Evolutionary conservation across 2,329 filamentous ascomycete genomes (phyloP), one percentile per base, ranked within the genome.

Genomic region (Pseudogymnoascus pannorum): DNA sequence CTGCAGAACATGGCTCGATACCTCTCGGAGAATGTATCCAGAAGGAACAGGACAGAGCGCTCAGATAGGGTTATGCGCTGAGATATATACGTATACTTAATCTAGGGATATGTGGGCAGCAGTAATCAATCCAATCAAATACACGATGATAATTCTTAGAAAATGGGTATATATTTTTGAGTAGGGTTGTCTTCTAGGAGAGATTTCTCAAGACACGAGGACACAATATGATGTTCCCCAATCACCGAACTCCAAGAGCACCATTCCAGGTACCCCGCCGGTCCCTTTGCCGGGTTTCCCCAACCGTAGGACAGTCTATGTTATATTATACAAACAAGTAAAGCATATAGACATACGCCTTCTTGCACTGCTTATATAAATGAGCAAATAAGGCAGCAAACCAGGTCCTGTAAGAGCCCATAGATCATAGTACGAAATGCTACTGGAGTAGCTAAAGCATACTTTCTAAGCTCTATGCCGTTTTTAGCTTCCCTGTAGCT

Each of bases 1-100:
- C 68, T 66, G 61, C 70, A 73, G 59, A 73, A 73, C 70, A 72
- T 70, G n/a, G 31, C 36, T 36, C 57, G 61, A 33, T 33, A n/a
- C 24, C n/a, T 12, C 48, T n/a, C 14, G 9, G 24, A 22, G 22
- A 16, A 26, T 51, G 7, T 11, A 24, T n/a, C 20, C 14, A 14
- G 3, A 16, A 7, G 44, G 7, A 51, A 51, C 20, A 44, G 40
- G 40, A 26, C 42, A 16, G 44, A 20, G 48, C n/a, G 12, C 26
- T 31, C 20, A 5, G 16, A 54, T 54, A 18, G 24, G n/a, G 31
- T 18, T 54, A 2, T 24, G 2, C 31, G 20, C 31, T 18, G n/a
- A 31, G 26, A 18, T 54, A 8, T 54, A 31, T 18, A 31, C 9
- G 14, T 51, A 22, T 31, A 31, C 48, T 9, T 31, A 31, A 54